Evolutionary conservation across 2,329 filamentous ascomycete species (phyloP).

Genomic region (Massarina eburnea): DNA sequence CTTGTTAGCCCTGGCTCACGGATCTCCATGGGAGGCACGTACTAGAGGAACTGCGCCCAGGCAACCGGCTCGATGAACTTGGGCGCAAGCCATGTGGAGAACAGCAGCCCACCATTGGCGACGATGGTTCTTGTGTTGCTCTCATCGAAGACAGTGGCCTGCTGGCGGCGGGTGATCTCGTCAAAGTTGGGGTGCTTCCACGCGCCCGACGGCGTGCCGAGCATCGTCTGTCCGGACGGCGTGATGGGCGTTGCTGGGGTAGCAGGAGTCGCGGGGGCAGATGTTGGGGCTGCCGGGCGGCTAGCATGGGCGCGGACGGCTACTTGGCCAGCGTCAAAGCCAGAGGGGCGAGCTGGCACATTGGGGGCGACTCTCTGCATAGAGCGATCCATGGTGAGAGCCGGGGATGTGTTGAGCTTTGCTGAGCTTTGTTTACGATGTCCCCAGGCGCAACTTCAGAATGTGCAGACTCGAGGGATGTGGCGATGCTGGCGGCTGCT

Average conservation of each 20-base stretch:
- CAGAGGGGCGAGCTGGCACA: neutral
- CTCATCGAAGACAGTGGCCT: slow-evolving; percentile 75
- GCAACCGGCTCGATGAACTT: slow-evolving; percentile 21
- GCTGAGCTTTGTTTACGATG: slow-evolving; percentile 16
- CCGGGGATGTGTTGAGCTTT: slow-evolving; percentile 24
- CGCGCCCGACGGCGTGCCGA: slow-evolving; percentile 61
- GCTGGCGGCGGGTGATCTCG: slow-evolving; percentile 81
- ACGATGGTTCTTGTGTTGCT: slow-evolving; percentile 71
- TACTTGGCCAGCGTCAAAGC: neutral
- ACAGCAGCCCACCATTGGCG: slow-evolving; percentile 64
- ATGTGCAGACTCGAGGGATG: neutral
- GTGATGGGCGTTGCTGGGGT: slow-evolving; percentile 23
- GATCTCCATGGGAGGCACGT: slow-evolving; percentile 7
- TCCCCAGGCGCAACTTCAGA: neutral
- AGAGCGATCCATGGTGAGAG: slow-evolving; percentile 19
- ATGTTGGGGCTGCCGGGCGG: neutral
- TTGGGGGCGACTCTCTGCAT: neutral
- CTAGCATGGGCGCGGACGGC: neutral
- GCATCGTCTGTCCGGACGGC: slow-evolving; percentile 26
- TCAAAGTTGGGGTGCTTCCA: slow-evolving; percentile 89
- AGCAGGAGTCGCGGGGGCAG: slow-evolving; percentile 1
- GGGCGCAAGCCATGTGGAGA: slow-evolving; percentile 48
- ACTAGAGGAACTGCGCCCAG: slow-evolving; percentile 25
- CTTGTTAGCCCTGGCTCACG: slow-evolving; percentile 14
- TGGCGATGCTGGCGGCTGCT: neutral